A percentile compares a stretch with the other conserved stretches of the same genome.
Evolutionary conservation across 257 asterid species (phyloP).

Genomic region (Cruciata laevipes): DNA sequence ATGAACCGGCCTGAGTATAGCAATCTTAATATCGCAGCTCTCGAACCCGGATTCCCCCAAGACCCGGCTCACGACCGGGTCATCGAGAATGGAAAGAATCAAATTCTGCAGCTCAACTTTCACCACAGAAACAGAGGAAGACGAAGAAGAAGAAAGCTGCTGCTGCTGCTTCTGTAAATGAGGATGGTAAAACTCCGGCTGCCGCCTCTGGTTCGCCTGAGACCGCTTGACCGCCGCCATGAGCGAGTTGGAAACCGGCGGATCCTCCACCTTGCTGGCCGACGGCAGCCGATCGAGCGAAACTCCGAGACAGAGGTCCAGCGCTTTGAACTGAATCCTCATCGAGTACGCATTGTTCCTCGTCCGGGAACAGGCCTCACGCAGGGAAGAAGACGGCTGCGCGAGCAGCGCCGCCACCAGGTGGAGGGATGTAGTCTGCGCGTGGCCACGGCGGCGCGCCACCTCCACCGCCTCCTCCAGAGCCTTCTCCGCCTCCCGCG

Average conservation of each 20-base stretch:
- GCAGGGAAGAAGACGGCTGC: slow-evolving; percentile 57
- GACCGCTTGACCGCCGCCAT: slow-evolving; percentile 93
- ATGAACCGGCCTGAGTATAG: slow-evolving; percentile 52
- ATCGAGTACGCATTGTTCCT: slow-evolving; percentile 58
- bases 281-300: slow-evolving; percentile 70
- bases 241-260: slow-evolving; percentile 77
- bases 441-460: slow-evolving; percentile 84
- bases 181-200: slow-evolving; percentile 76
- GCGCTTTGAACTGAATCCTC: slow-evolving; percentile 74
- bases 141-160: slow-evolving; percentile 23
- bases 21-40: slow-evolving; percentile 73
- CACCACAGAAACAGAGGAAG: slow-evolving; percentile 51
- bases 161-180: slow-evolving; percentile 51
- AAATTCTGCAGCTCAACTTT: slow-evolving; percentile 76
- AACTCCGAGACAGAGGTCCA: slow-evolving; percentile 68
- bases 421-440: slow-evolving; percentile 91
- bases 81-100: slow-evolving; percentile 70
- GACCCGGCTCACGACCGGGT: slow-evolving; percentile 80
- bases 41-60: slow-evolving; percentile 85
- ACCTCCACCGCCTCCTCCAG: slow-evolving; percentile 79
- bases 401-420: slow-evolving; percentile 69
- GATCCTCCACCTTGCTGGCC: slow-evolving; percentile 45
- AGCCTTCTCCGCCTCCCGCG: slow-evolving; percentile 55
- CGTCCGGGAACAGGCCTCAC: slow-evolving; percentile 70
- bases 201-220: slow-evolving; percentile 79